Evolutionary conservation across 441 rosid genomes (phyloP).

Genomic region (Metrosideros polymorpha): DNA sequence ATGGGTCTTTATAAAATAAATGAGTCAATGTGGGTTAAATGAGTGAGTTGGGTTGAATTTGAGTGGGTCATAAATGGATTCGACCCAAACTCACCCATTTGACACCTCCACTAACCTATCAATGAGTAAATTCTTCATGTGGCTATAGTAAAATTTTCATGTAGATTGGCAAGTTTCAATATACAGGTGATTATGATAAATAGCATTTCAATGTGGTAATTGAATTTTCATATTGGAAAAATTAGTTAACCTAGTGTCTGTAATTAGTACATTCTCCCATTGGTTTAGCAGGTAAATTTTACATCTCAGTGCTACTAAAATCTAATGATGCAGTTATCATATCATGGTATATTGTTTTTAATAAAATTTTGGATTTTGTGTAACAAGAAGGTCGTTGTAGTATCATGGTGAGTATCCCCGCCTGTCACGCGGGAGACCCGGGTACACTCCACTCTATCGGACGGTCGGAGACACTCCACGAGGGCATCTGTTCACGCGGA

Average conservation of each 20-base stretch:
- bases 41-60: too few species aligned
- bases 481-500: neutral
- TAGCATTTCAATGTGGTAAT: neutral
- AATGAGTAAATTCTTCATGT: neutral
- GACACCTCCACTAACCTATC: neutral
- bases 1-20: too few species aligned
- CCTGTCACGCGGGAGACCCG: slow-evolving; percentile 8
- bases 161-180: neutral
- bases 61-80: too few species aligned
- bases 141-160: neutral
- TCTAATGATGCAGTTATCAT: too few species aligned
- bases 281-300: neutral
- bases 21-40: too few species aligned
- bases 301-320: too few species aligned
- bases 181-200: neutral
- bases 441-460: neutral
- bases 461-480: neutral
- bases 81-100: too few species aligned
- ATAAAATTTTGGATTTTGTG: too few species aligned
- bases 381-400: too few species aligned
- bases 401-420: slow-evolving; percentile 3
- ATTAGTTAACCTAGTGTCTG: neutral
- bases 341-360: too few species aligned
- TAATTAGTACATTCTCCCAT: neutral
- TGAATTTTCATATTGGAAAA: neutral